Evolutionary conservation across 768 basidiomycete genomes (phyloP).

Genomic region (Arthromyces matolae): DNA sequence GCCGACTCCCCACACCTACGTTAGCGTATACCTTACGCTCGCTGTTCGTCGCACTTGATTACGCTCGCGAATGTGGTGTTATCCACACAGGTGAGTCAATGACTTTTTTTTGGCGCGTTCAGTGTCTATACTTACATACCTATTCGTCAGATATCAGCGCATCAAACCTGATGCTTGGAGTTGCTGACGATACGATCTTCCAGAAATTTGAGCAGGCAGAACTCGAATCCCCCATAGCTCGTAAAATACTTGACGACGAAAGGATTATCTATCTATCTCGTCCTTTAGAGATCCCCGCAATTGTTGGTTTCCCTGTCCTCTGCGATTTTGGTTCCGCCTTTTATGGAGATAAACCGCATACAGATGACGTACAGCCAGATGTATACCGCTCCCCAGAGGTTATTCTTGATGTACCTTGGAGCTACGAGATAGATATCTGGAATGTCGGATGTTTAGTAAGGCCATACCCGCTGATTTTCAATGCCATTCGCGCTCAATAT

Average conservation of each 20-base stretch:
- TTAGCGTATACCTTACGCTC: background rate
- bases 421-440: conserved; percentile 27
- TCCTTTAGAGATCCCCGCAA: background rate
- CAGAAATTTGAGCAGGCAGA: conserved; percentile 16
- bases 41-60: conserved; percentile 16
- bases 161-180: conserved; percentile 12
- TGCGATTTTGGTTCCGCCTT: conserved; percentile 23
- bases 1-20: background rate
- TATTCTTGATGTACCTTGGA: conserved; percentile 23
- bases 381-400: conserved; percentile 28
- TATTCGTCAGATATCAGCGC: conserved; percentile 14
- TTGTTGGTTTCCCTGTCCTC: conserved; percentile 13
- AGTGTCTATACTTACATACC: background rate
- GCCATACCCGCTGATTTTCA: no score
- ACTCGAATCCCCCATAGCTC: conserved; percentile 6
- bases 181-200: conserved; percentile 2
- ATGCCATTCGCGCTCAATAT: background rate
- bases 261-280: conserved; percentile 15
- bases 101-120: background rate
- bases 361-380: conserved; percentile 20
- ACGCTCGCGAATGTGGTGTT: conserved; percentile 10
- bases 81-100: conserved; percentile 16
- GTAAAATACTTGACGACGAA: conserved; percentile 12
- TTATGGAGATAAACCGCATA: conserved; percentile 5
- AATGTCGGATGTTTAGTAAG: conserved; percentile 26